Evolutionary conservation across 352 stramenopile genomes (phyloP), one percentile per base, ranked within the genome.

Genomic region (Phytopythium sindhum): DNA sequence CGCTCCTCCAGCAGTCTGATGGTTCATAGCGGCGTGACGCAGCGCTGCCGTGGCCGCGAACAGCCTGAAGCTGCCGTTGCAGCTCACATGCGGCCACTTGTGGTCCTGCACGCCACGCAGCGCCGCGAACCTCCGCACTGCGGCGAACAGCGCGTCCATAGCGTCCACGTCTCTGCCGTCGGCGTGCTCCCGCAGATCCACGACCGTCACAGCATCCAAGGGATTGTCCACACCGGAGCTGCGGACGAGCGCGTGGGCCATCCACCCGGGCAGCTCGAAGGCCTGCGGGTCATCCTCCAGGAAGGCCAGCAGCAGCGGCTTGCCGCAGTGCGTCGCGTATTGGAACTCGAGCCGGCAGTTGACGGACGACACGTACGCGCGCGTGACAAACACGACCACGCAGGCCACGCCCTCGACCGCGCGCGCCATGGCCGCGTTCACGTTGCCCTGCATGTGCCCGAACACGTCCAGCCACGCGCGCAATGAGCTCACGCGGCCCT

Each of bases 401-500:
- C 75, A 85, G 26, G 74, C 77, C 19, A 86, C 80, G 24, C 72
- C 84, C 47, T 87, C 75, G 12, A 89, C 74, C 1, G 77, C 77
- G 4, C 73, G 69, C 37, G 77, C 80, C 80, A 89, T 89, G 8
- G 80, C 75, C 15, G 77, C 73, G 65, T 88, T 85, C 50, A 86
- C 74, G 47, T 86, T 88, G 47, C 80, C 80, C 48, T 88, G 76
- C 75, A 89, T 89, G 73, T 87, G 68, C 39, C 80, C 77, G 35
- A 74, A 86, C 29, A 89, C 74, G 44, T 86, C 75, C 42, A 86
- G 77, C 80, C 80, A 89, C 24, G 76, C 70, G 41, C 74, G 67
- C 11, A 84, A 21, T 10, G 72, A 73, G 56, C 69, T 64, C 4
- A 85, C 66, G 12, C 57, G 59, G 14, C 75, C 75, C 28, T 86